phyloP scores from a whole-genome alignment of 2,329 filamentous ascomycete species.

The Cladosporium sp. region DNA sequence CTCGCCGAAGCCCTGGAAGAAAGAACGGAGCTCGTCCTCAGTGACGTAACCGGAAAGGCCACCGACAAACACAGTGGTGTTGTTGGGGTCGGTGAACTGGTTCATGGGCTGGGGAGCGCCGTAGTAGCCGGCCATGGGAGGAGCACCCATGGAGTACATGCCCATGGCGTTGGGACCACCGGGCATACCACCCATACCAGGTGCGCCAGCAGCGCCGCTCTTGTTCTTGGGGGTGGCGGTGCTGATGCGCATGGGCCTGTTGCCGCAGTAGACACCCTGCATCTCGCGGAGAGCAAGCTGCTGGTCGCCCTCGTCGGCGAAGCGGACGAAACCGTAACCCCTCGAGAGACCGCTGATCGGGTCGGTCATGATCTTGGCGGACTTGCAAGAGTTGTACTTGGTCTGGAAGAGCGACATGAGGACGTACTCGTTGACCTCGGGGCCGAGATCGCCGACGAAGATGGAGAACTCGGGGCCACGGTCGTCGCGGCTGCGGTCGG shows the following conservation, averaged over 20 bases:
- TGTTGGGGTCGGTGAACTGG: constrained; percentile 99
- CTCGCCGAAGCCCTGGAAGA: constrained; percentile 99
- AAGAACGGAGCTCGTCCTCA: constrained; percentile 97
- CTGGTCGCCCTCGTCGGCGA: constrained; percentile 92
- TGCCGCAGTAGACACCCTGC: constrained; percentile 99
- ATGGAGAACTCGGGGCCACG: constrained; percentile 94
- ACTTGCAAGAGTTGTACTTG: constrained; percentile 96
- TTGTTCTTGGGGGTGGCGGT: constrained; percentile 97
- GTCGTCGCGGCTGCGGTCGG: constrained; percentile 91
- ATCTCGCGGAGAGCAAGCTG: constrained; percentile 94
- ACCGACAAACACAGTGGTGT: constrained; percentile 97
- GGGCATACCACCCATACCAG: constrained; percentile 46
- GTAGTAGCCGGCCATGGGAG: constrained; percentile 58
- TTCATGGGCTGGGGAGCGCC: constrained; percentile 83
- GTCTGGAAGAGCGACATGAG: constrained; percentile 95
- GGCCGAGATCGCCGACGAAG: constrained; percentile 95
- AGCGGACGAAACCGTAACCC: constrained; percentile 96
- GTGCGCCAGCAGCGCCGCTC: constrained; percentile 51
- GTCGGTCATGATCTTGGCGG: constrained; percentile 99
- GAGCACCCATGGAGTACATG: constrained; percentile 67
- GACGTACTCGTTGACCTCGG: constrained; percentile 98
- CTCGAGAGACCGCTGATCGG: constrained; percentile 96
- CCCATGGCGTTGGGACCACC: constrained; percentile 49
- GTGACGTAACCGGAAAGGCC: constrained; percentile 97
- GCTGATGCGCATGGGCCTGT: constrained; percentile 96